Evolutionary conservation across 2,329 filamentous ascomycete genomes (phyloP), one percentile per base, ranked within the genome.

Genomic region (Mycosphaerella arachidis): DNA sequence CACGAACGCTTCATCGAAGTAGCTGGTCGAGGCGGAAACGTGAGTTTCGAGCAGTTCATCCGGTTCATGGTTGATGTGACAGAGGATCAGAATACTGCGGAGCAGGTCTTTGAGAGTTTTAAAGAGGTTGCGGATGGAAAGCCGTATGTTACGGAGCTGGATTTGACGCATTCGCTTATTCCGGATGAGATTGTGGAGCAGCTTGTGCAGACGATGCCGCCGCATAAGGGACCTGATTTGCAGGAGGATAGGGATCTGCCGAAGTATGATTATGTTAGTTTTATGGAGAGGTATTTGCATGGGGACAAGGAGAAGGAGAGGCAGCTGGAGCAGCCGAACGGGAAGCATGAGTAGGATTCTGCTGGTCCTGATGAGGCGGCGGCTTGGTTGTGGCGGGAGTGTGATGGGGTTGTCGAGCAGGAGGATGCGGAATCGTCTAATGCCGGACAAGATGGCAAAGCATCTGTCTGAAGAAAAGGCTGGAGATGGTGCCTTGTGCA

Each of bases 61-160:
- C 87, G 91, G 43, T 99, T 99, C 82, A 99, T 99, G 94, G 94
- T 99, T 52, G 91, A 96, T 68, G 94, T 97, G 53, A 99, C 94
- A 12, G 94, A 99, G 77, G 94, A 99, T 73, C 94, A 99, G 78
- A 97, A 99, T 75, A 97, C 92, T 4, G 94, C 94, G 12, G 94
- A 97, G 76, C 94, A 99, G 75, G 94, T 99, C 5, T 97, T 94
- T 80, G 93, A 99, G 78, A 95, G 90, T 65, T 99, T 99, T 84
- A 86, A 88, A 59, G 94, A 99, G 77, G 94, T 99, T 50, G 94
- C 94, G 18, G 94, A 99, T 78, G 94, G 94, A 66, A 99, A 99
- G 81, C 92, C 93, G 10, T 99, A 99, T 74, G 94, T 99, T 45
- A 99, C 94, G 5, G 94, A 99, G 78, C 89, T 99, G 80, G 94